Evolutionary conservation across 2,329 filamentous ascomycete species (phyloP).

Genomic region (Drechslerella coelobrocha): DNA sequence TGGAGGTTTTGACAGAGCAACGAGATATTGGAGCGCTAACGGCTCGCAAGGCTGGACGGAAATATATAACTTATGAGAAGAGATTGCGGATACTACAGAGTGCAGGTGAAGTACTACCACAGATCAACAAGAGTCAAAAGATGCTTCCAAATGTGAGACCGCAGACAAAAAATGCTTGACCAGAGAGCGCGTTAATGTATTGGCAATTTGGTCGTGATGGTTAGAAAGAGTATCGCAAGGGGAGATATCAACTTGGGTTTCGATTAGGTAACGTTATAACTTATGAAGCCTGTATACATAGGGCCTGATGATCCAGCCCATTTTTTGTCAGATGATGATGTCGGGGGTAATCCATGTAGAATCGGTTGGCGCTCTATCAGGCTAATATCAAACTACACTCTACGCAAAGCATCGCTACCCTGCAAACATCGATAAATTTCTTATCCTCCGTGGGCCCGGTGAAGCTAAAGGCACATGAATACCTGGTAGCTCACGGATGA

Average conservation of each 20-base stretch:
- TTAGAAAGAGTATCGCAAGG: background rate
- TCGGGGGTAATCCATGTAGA: background rate
- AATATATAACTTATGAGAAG: conserved; percentile 18
- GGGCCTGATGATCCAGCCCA: no score
- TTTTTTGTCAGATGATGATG: background rate
- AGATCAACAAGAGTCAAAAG: conserved; percentile 15
- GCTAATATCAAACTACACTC: background rate
- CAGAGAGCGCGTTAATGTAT: background rate
- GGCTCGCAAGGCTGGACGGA: conserved; percentile 2
- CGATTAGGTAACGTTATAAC: no score
- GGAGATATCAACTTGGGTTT: no score
- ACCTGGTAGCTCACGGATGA: conserved; percentile 19
- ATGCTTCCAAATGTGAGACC: conserved; percentile 3
- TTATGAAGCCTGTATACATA: no score
- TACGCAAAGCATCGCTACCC: background rate
- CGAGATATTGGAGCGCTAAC: conserved; percentile 22
- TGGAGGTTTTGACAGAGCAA: conserved; percentile 19
- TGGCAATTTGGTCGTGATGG: background rate
- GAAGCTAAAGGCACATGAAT: background rate
- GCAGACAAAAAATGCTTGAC: background rate
- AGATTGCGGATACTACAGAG: conserved; percentile 12
- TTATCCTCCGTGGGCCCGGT: background rate
- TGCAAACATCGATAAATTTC: background rate
- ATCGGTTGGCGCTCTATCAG: background rate
- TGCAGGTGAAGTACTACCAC: conserved; percentile 17